Conservation (phyloP, 116 monocot genomes). For the Papilionanthe hybrid region DNA sequence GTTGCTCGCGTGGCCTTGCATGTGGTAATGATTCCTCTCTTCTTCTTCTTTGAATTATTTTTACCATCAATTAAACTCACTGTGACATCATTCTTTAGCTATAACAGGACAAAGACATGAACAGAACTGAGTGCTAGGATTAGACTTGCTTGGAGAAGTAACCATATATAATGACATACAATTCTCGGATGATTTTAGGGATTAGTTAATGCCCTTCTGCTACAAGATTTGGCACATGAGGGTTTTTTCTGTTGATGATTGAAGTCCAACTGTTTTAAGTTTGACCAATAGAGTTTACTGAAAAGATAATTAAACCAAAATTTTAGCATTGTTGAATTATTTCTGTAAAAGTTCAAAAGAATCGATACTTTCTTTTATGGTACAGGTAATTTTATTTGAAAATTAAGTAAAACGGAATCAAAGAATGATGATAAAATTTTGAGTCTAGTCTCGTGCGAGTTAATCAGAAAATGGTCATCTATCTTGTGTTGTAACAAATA, state of each 20-base stretch:
- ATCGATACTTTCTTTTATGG: neutral
- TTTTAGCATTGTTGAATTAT: neutral
- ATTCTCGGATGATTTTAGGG: neutral
- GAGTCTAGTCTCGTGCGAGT: neutral
- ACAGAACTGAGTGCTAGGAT: neutral
- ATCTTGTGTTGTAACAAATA: neutral
- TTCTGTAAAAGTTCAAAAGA: neutral
- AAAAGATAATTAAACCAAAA: neutral
- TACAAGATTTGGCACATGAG: neutral
- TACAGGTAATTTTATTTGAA: neutral
- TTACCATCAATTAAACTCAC: neutral
- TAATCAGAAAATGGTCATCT: too few species aligned
- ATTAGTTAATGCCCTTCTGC: neutral
- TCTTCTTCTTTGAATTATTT: neutral
- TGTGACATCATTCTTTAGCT: neutral
- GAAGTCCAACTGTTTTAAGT: neutral
- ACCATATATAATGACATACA: neutral
- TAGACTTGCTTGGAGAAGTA: neutral
- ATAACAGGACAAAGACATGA: neutral
- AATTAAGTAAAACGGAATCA: neutral
- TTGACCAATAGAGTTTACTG: neutral
- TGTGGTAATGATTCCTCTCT: conserved; percentile 42
- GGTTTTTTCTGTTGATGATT: neutral
- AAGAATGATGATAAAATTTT: neutral
- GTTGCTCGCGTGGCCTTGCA: conserved; percentile 93